Evolutionary conservation across 2,329 filamentous ascomycete species (phyloP).

Genomic region (Fusarium pilosicola): DNA sequence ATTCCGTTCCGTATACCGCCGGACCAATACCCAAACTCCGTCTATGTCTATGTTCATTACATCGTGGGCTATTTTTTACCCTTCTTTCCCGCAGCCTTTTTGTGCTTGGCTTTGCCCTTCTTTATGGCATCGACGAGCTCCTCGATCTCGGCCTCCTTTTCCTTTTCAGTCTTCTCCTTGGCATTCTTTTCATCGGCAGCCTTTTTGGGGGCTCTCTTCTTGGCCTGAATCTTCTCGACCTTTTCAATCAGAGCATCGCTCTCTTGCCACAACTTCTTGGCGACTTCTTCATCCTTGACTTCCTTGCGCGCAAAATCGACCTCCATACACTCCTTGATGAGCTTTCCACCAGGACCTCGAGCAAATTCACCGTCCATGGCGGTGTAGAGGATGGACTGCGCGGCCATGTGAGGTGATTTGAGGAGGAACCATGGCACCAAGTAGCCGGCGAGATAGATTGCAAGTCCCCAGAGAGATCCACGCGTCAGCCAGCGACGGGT

Average conservation of each 20-base stretch:
- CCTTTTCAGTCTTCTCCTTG: constrained; percentile 50
- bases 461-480: constrained; percentile 82
- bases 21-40: constrained; percentile 31
- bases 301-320: constrained; percentile 77
- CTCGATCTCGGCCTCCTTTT: constrained; percentile 47
- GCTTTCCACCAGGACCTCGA: constrained; percentile 70
- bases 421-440: constrained; percentile 86
- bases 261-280: constrained; percentile 89
- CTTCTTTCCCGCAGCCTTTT: constrained; percentile 39
- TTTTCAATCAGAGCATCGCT: constrained; percentile 87
- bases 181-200: constrained; percentile 49
- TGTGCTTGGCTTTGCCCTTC: constrained; percentile 51
- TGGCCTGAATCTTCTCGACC: constrained; percentile 75
- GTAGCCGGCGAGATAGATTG: constrained; percentile 81
- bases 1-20: neutral
- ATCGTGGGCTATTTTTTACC: constrained; percentile 34
- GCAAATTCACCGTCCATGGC: constrained; percentile 82
- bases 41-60: constrained; percentile 38
- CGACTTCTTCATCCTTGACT: constrained; percentile 79
- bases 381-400: constrained; percentile 86
- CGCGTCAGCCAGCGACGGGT: constrained; percentile 87
- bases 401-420: constrained; percentile 84
- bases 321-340: constrained; percentile 90
- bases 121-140: constrained; percentile 58
- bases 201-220: constrained; percentile 57